Base-by-base conservation (phyloP, 768 basidiomycete species). In the Boletus insuetus region DNA sequence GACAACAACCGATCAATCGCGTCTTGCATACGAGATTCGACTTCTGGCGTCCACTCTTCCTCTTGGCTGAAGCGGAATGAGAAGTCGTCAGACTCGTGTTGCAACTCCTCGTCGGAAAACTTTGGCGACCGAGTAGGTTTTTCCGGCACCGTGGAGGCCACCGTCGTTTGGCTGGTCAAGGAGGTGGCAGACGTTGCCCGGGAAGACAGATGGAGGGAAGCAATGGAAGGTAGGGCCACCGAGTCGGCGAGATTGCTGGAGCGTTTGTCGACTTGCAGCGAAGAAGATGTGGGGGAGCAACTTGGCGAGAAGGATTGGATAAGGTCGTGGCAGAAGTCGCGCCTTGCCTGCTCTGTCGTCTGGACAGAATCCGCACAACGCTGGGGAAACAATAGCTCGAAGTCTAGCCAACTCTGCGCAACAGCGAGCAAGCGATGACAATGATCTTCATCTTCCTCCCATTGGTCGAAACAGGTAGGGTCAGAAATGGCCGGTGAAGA, bases 31-130 rank as follows among this genome's bases (percentile, higher is more conserved):
- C 55, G 39, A 11, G 49, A 38, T 12, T 59, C 60, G 1, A 61
- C 54, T 17, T 63, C 61, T 0, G 47, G 40, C 2, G 61, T 63
- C 53, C 56, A 62, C 3, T 63, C 61, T 20, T 60, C 56, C 2
- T 59, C 53, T 37, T 53, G 44, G 19, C 41, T 50, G 0, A 50
- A 62, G n/a, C 54, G 31, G 14, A 58, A 62, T 20, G 53, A 53
- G 24, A 62, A 62, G 5, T 40, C 19, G 42, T 53, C 60, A 20
- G 54, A 62, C 34, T 29, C 8, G 29, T 8, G 8, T 9, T 29
- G 8, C 8, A 8, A 29, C 29, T 10, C 29, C 29, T 26, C 8
- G 26, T 26, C 26, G 2, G 26, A 26, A 2, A 26, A 26, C 26
- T 0, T 2, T 7, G 26, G 8, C 26, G 9, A 26, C 26, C 8